These are phyloP conservation scores for Pichia ethanolica DNA, from an alignment of 805 yeast genomes.

Conservation along the genomic window DNA sequence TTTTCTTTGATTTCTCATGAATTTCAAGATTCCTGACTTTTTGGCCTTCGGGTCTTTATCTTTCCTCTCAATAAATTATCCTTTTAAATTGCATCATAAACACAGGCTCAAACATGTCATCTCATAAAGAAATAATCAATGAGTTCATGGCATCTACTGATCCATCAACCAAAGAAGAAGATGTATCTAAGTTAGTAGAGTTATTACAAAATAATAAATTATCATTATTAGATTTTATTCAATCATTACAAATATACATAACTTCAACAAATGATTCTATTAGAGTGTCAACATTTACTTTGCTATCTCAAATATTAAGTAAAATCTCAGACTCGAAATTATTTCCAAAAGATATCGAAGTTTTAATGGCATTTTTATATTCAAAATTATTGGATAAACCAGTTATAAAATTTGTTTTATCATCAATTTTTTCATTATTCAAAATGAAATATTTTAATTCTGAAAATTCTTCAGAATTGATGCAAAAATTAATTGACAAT, in stretches of 20 bases:
- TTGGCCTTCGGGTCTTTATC: too few species aligned
- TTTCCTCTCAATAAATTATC: too few species aligned
- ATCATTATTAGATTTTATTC: conserved; percentile 9
- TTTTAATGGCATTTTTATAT: conserved; percentile 48
- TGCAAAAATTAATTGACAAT: conserved; percentile 29
- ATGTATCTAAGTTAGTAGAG: neutral
- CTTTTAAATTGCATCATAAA: too few species aligned
- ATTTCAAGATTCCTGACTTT: too few species aligned
- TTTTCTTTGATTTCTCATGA: too few species aligned
- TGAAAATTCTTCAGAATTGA: conserved; percentile 30
- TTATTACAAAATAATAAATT: conserved; percentile 6
- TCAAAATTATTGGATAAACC: conserved; percentile 62
- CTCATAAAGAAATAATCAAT: conserved; percentile 5
- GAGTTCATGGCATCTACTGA: conserved; percentile 5
- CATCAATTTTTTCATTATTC: conserved; percentile 47
- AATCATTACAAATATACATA: conserved; percentile 28
- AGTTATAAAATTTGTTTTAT: conserved; percentile 43
- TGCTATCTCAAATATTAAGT: conserved; percentile 33
- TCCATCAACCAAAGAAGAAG: neutral
- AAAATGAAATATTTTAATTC: conserved; percentile 42
- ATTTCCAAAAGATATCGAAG: conserved; percentile 40
- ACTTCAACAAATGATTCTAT: conserved; percentile 39
- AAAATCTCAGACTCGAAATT: conserved; percentile 21
- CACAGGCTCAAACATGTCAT: neutral
- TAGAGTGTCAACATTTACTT: conserved; percentile 34